Evolutionary conservation across 257 asterid genomes (phyloP).

Genomic region (Salvia miltiorrhiza): DNA sequence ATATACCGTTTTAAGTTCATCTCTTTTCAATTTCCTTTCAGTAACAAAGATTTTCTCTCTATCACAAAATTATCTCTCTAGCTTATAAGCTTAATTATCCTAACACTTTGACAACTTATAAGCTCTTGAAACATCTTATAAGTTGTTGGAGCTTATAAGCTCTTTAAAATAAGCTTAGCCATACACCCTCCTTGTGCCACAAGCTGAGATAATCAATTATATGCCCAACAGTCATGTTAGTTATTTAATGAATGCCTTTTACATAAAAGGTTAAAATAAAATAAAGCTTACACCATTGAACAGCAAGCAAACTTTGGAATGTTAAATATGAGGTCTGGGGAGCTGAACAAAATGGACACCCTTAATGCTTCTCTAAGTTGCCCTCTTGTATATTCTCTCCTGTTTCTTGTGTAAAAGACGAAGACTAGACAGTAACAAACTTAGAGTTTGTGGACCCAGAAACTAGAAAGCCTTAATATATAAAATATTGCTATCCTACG

Average conservation of each 20-base stretch:
- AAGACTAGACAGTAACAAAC: not conserved
- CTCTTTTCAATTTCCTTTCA: too few species aligned
- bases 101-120: too few species aligned
- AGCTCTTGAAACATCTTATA: too few species aligned
- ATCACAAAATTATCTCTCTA: too few species aligned
- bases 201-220: not conserved
- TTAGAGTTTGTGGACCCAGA: not conserved
- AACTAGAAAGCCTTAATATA: not conserved
- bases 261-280: too few species aligned
- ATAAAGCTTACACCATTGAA: too few species aligned
- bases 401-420: not conserved
- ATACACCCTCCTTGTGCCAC: too few species aligned
- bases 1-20: too few species aligned
- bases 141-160: too few species aligned
- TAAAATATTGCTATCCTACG: not conserved
- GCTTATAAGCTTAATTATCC: too few species aligned
- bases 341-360: not conserved
- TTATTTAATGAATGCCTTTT: not conserved
- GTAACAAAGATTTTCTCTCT: too few species aligned
- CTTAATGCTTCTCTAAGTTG: not conserved
- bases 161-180: too few species aligned
- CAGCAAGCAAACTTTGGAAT: not conserved
- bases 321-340: not conserved
- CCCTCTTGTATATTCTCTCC: not conserved
- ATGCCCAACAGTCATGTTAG: not conserved